Evolutionary conservation across 2,329 filamentous ascomycete species (phyloP).

Genomic region (Pseudocercospora vitis): DNA sequence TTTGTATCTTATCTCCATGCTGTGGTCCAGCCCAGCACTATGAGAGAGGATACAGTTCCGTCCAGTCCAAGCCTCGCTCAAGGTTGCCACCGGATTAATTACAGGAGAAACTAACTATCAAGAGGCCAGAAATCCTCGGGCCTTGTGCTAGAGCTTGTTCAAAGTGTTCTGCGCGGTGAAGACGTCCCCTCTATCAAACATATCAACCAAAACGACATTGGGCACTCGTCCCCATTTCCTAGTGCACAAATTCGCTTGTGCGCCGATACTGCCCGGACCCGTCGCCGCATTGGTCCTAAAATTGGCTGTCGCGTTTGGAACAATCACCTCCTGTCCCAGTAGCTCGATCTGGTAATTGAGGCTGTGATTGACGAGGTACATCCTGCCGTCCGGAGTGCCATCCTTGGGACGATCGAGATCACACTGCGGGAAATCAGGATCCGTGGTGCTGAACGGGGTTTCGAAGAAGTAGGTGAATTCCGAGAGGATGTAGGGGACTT

Average conservation of each 20-base stretch:
- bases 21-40: no score
- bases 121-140: no score
- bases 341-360: slow-evolving; percentile 46
- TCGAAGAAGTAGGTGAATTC: slow-evolving; percentile 47
- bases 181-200: slow-evolving; percentile 46
- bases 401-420: slow-evolving; percentile 46
- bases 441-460: slow-evolving; percentile 42
- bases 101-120: no score
- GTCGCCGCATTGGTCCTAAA: slow-evolving; percentile 45
- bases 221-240: slow-evolving; percentile 41
- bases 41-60: no score
- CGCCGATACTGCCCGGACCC: slow-evolving; percentile 48
- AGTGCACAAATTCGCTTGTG: slow-evolving; percentile 43
- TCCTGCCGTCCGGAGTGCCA: slow-evolving; percentile 42
- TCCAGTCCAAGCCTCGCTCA: no score
- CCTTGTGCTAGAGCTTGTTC: slow-evolving; percentile 34
- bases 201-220: slow-evolving; percentile 48
- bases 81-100: no score
- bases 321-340: slow-evolving; percentile 35
- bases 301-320: slow-evolving; percentile 44
- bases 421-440: slow-evolving; percentile 45
- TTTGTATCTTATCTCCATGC: no score
- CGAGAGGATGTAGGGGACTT: slow-evolving; percentile 74
- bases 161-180: slow-evolving; percentile 43
- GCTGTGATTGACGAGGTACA: slow-evolving; percentile 53